Evolutionary conservation across 495 filamentous ascomycete species (phyloP), one percentile per base, ranked within the genome.

Genomic region (Melanomma pulvis-pyrius): DNA sequence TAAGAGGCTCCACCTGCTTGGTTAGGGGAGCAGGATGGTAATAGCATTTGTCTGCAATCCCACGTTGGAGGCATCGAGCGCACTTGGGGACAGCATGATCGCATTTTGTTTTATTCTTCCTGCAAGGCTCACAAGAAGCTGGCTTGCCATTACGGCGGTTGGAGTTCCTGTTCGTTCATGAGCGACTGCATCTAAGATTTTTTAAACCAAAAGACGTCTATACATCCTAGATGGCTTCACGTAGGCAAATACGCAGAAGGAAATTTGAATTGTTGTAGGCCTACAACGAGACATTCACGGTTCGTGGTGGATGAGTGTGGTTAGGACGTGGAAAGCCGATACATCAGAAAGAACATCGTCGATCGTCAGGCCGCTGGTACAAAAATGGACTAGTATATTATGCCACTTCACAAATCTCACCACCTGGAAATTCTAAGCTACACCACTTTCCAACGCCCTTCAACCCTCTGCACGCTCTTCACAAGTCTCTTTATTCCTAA

Each of bases 11-110:
- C 12, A 22, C n/a, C 6, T 21, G 44, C 51, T 54, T 64, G 8
- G 61, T 70, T 32, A 70, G 25, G 11, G 67, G 67, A 2, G 67
- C 61, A 2, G 67, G 67, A 51, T 70, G 67, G 53, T 70, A 70
- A 32, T 61, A 60, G 32, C 67, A 70, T 48, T 52, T 5, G 21
- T 65, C 61, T 19, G 48, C 26, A 28, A 65, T 65, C 19, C 67
- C 61, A 4, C 67, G 56, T 56, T 65, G 61, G 7, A 29, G 49
- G 39, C 67, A 70, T 36, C 67, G 61, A 58, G 61, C 36, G 52
- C 67, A 70, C 24, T 55, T 70, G 21, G 61, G 67, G 21, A 24
- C 32, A 9, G 55, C 30, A 30, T 70, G 61, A 47, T 65, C 67
- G 25, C 67, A 70, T 51, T 34, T 41, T 12, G 61, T 65, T 30